Percentiles rank a stretch among this genome's conserved stretches.
These are phyloP conservation scores for Ichthyophthirius multifiliis DNA, from an alignment of 169 alveolate genomes.

Conservation along the genomic window DNA sequence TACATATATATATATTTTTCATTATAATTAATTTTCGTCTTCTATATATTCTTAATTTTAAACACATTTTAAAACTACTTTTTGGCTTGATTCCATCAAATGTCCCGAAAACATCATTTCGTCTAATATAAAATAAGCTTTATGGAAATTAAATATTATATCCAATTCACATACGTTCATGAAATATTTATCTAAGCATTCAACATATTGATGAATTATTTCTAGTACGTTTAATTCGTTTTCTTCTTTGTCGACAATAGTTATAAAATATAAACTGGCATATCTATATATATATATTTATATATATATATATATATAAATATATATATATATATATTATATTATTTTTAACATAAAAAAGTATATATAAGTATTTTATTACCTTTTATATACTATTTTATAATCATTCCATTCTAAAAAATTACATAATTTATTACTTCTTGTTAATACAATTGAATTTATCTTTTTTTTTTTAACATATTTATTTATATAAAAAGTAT, in stretches of 20 bases:
- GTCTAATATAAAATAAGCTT: constrained; percentile 77
- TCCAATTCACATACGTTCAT: constrained; percentile 91
- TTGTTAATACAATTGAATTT: constrained; percentile 83
- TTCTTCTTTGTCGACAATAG: constrained; percentile 85
- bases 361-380: too few species aligned
- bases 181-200: constrained; percentile 85
- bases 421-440: constrained; percentile 94
- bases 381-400: constrained; percentile 95
- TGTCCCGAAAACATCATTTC: constrained; percentile 87
- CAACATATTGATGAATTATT: constrained; percentile 87
- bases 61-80: too few species aligned
- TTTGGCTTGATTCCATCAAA: constrained; percentile 64
- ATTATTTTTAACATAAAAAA: too few species aligned
- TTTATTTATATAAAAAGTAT: too few species aligned
- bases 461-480: too few species aligned
- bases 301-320: too few species aligned
- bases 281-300: too few species aligned
- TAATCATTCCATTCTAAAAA: constrained; percentile 96
- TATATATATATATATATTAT: too few species aligned
- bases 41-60: too few species aligned
- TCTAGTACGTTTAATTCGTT: constrained; percentile 82
- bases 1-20: too few species aligned
- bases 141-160: constrained; percentile 87
- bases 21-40: too few species aligned
- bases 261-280: constrained; percentile 88